Percentiles rank a stretch among this genome's conserved stretches.
These are phyloP conservation scores for Kodamaea suecica DNA, from an alignment of 1,139 yeast species.

Conservation along the genomic window DNA sequence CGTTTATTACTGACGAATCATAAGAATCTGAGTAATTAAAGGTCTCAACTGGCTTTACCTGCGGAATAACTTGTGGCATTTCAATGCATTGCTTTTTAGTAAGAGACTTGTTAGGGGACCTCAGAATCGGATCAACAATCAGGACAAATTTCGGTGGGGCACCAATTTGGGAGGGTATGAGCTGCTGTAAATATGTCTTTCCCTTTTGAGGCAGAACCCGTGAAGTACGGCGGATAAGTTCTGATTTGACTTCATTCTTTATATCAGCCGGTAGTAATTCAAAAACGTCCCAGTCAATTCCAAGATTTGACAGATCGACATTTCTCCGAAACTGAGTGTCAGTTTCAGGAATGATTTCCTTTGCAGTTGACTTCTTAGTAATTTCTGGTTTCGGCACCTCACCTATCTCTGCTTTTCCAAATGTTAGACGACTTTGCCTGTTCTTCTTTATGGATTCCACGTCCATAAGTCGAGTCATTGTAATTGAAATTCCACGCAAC, in stretches of 20 bases:
- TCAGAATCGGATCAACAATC: slow-evolving; percentile 33
- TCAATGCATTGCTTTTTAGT: slow-evolving; percentile 9
- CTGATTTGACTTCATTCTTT: slow-evolving; percentile 46
- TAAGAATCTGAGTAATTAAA: slow-evolving; percentile 23
- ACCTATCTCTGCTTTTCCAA: slow-evolving; percentile 12
- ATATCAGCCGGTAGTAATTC: slow-evolving; percentile 53
- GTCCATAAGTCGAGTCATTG: slow-evolving; percentile 53
- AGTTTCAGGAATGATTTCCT: too few species aligned
- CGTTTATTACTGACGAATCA: slow-evolving; percentile 44
- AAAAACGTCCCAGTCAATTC: slow-evolving; percentile 56
- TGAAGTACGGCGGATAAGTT: slow-evolving; percentile 36
- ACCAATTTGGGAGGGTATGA: slow-evolving; percentile 34
- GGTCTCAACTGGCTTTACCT: slow-evolving; percentile 5
- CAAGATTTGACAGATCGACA: slow-evolving; percentile 8
- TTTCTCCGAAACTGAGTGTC: background rate
- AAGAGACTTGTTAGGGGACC: slow-evolving; percentile 19
- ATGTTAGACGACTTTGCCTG: slow-evolving; percentile 45
- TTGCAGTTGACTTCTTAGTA: background rate
- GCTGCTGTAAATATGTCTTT: slow-evolving; percentile 39
- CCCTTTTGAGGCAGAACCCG: slow-evolving; percentile 16
- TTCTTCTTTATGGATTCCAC: slow-evolving; percentile 27
- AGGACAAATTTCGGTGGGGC: slow-evolving; percentile 34
- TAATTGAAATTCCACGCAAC: slow-evolving; percentile 75
- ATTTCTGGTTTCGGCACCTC: background rate
- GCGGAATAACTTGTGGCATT: slow-evolving; percentile 8